Evolutionary conservation across 257 asterid species (phyloP).

Genomic region (Nicotiana attenuata): DNA sequence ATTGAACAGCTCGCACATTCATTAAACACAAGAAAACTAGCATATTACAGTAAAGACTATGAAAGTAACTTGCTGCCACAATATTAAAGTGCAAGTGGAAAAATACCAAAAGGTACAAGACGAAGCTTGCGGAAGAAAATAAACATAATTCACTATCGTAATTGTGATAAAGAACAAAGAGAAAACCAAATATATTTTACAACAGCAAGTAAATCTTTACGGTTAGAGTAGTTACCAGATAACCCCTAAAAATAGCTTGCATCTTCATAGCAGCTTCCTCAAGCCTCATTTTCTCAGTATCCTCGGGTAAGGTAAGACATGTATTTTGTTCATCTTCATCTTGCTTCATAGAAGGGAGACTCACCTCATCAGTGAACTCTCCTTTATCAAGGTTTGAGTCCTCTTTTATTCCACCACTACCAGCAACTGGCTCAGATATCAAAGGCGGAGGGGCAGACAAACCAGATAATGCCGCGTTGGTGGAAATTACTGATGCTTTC

Average conservation of each 20-base stretch:
- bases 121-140: not conserved
- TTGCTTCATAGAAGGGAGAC: conserved; percentile 22
- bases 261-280: conserved; percentile 50
- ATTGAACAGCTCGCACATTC: not conserved
- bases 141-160: not conserved
- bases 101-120: not conserved
- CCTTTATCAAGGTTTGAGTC: conserved; percentile 22
- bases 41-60: not conserved
- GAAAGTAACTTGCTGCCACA: not conserved
- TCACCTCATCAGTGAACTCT: conserved; percentile 18
- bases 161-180: not conserved
- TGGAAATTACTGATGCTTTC: conserved; percentile 33
- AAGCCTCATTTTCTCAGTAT: conserved; percentile 28
- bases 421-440: conserved; percentile 27
- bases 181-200: not conserved
- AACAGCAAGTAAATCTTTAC: not conserved
- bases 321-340: conserved; percentile 19
- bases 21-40: not conserved
- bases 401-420: conserved; percentile 12
- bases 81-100: not conserved
- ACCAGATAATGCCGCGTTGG: conserved; percentile 27
- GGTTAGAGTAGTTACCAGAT: conserved; percentile 30
- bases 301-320: conserved; percentile 20
- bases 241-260: conserved; percentile 49
- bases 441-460: conserved; percentile 26